Conservation (phyloP, 148 eudicot species). For the Nyssa sinensis region DNA sequence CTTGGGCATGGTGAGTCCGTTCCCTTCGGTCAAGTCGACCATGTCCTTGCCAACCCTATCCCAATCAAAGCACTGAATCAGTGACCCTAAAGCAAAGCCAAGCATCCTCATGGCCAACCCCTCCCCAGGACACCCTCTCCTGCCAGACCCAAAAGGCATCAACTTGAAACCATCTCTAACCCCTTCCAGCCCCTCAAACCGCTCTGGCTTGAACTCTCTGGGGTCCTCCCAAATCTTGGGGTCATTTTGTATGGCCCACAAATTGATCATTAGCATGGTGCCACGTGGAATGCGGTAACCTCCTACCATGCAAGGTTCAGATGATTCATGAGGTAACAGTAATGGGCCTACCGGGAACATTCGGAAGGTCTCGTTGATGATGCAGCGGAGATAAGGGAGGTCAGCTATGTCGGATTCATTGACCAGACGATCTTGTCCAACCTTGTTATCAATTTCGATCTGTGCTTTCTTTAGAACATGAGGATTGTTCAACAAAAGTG, state of each 20-base stretch:
- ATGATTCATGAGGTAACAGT: slow-evolving; percentile 22
- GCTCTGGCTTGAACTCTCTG: slow-evolving; percentile 32
- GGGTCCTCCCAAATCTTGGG: slow-evolving; percentile 40
- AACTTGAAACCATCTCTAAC: slow-evolving; percentile 8
- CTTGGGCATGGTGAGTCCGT: slow-evolving; percentile 19
- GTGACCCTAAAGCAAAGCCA: slow-evolving; percentile 27
- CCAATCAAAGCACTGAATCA: slow-evolving; percentile 35
- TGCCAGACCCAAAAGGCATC: slow-evolving; percentile 44
- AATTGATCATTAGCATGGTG: slow-evolving; percentile 33
- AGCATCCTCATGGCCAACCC: slow-evolving; percentile 27
- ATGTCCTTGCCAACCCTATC: slow-evolving; percentile 12
- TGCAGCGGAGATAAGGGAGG: slow-evolving; percentile 40
- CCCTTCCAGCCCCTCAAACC: slow-evolving; percentile 24
- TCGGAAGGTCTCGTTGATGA: slow-evolving; percentile 39
- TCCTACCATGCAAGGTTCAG: slow-evolving; percentile 21
- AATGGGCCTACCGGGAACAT: slow-evolving; percentile 35
- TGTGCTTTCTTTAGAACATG: slow-evolving; percentile 28
- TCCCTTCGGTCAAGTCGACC: slow-evolving; percentile 28
- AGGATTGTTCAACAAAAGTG: slow-evolving; percentile 41
- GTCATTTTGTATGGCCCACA: slow-evolving; percentile 46
- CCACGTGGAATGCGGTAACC: slow-evolving; percentile 34
- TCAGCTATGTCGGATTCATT: slow-evolving; percentile 24
- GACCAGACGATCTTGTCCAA: slow-evolving; percentile 25
- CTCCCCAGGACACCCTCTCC: slow-evolving; percentile 37
- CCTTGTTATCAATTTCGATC: slow-evolving; percentile 25